These are phyloP conservation scores for Micractinium sp. DNA, from an alignment of 139 green algal genomes.

Conservation along the genomic window DNA sequence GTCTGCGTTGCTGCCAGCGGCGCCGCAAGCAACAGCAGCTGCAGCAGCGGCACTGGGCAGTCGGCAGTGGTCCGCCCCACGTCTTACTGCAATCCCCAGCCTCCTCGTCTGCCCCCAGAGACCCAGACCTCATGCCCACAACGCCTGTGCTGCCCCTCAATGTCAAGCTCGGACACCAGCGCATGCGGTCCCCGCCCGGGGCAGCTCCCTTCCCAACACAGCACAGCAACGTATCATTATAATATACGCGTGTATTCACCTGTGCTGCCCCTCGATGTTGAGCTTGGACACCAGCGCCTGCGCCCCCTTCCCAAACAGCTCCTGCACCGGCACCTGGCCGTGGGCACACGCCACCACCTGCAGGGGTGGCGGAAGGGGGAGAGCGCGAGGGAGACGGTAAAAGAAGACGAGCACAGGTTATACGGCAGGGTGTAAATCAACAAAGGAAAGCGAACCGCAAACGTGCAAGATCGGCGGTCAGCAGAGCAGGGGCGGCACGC, in stretches of 20 bases:
- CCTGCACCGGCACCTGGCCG: conserved; percentile 69
- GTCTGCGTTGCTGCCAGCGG: too few species aligned
- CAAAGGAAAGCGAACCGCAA: too few species aligned
- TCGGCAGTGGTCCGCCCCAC: too few species aligned
- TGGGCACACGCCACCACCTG: conserved; percentile 72
- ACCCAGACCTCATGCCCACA: too few species aligned
- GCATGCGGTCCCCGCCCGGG: background rate
- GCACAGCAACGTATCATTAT: too few species aligned
- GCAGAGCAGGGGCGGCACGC: too few species aligned
- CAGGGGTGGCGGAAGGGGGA: background rate
- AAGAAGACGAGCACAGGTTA: background rate
- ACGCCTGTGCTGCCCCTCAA: too few species aligned
- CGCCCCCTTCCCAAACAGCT: conserved; percentile 68
- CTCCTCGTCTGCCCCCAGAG: too few species aligned
- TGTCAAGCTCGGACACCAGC: too few species aligned
- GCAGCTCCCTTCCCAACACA: background rate
- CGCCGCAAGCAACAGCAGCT: too few species aligned
- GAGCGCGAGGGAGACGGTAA: background rate
- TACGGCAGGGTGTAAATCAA: background rate
- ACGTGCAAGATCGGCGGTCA: background rate
- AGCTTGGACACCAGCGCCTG: conserved; percentile 74
- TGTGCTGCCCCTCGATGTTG: conserved; percentile 90
- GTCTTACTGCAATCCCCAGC: too few species aligned
- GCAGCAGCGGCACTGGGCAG: too few species aligned
- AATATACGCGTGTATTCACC: background rate